Percentiles rank a stretch among this genome's conserved stretches.
Conservation (phyloP, 306 rosid species). For the Prunus kanzakura region DNA sequence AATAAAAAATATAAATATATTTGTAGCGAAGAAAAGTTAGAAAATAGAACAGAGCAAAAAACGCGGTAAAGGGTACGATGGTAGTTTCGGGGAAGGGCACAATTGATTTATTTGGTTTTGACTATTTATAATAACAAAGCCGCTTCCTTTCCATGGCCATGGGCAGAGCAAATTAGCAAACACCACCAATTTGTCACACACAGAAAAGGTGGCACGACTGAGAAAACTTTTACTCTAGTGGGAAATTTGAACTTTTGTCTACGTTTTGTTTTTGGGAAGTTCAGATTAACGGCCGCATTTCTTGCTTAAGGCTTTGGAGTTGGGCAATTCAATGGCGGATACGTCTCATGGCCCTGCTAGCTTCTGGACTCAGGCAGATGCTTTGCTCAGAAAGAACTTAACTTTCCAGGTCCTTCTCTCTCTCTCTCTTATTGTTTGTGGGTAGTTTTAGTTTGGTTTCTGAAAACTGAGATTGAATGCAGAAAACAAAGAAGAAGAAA, state of each 20-base stretch:
- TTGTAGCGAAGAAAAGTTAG: not conserved
- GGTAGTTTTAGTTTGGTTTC: not conserved
- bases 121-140: not conserved
- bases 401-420: conserved; percentile 62
- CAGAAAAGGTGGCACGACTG: not conserved
- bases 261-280: not conserved
- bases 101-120: not conserved
- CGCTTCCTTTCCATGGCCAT: not conserved
- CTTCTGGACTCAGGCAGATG: conserved; percentile 87
- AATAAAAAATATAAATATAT: no score
- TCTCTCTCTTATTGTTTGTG: not conserved
- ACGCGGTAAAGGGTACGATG: not conserved
- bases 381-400: conserved; percentile 78
- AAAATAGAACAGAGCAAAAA: not conserved
- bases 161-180: not conserved
- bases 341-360: conserved; percentile 48
- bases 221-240: not conserved
- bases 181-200: not conserved
- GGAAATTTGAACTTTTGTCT: not conserved
- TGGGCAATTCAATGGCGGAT: conserved; percentile 38
- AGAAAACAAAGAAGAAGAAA: not conserved
- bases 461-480: not conserved
- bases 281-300: conserved; percentile 5
- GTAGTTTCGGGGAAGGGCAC: not conserved
- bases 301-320: not conserved